These are phyloP conservation scores for Daldinia concentrica DNA, from an alignment of 495 filamentous ascomycete species.

Conservation along the genomic window DNA sequence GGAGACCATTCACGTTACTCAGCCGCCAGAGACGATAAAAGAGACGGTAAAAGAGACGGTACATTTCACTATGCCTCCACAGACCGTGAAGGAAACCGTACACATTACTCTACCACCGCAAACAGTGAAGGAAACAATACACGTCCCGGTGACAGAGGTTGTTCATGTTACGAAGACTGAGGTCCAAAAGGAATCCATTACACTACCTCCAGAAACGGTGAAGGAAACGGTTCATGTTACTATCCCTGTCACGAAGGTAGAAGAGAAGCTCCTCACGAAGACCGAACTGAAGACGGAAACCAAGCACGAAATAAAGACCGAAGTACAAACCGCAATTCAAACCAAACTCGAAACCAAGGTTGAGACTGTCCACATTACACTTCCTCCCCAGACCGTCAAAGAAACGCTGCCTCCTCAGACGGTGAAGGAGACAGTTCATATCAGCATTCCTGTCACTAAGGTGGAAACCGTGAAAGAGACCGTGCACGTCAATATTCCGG, in stretches of 20 bases:
- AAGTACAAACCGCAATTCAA: constrained; percentile 12
- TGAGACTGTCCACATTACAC: constrained; percentile 25
- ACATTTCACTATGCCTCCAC: constrained; percentile 13
- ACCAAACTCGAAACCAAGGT: constrained; percentile 33
- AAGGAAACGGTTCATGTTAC: constrained; percentile 36
- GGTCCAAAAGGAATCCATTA: constrained; percentile 23
- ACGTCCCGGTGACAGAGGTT: constrained; percentile 27
- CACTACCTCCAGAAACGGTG: constrained; percentile 28
- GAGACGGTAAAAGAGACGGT: constrained; percentile 16
- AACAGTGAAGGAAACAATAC: constrained; percentile 32
- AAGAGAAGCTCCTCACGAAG: constrained; percentile 37
- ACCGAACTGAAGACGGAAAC: constrained; percentile 23
- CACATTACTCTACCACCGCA: constrained; percentile 19
- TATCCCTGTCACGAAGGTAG: constrained; percentile 33
- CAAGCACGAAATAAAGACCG: constrained; percentile 23
- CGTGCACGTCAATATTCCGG: constrained; percentile 14
- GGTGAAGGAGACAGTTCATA: constrained; percentile 27
- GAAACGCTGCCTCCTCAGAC: constrained; percentile 26
- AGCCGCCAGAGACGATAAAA: constrained; percentile 13
- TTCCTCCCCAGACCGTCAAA: constrained; percentile 27
- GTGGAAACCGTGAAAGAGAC: constrained; percentile 26
- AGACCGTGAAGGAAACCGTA: constrained; percentile 26
- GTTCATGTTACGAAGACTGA: constrained; percentile 28
- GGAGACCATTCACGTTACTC: constrained; percentile 24
- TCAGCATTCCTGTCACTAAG: constrained; percentile 30